phyloP scores from a whole-genome alignment of 2,329 filamentous ascomycete species.

The Cordyceps fumosorosea region DNA sequence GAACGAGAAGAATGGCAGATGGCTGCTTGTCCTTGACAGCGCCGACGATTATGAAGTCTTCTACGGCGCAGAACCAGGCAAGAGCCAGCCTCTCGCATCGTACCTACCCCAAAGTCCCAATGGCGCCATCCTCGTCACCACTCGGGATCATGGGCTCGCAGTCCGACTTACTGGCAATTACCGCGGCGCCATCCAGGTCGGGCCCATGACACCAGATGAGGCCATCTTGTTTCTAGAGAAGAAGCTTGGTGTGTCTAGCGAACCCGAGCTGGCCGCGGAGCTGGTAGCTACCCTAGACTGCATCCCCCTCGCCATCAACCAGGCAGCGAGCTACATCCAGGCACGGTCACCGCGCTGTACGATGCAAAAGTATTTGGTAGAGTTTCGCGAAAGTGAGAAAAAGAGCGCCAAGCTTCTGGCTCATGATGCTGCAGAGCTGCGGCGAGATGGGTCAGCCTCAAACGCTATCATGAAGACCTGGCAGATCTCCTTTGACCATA shows the following conservation, averaged over 20 bases:
- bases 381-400: constrained; percentile 22
- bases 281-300: constrained; percentile 24
- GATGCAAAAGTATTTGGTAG: constrained; percentile 30
- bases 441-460: constrained; percentile 16
- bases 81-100: constrained; percentile 15
- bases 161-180: constrained; percentile 16
- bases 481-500: constrained; percentile 24
- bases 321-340: constrained; percentile 29
- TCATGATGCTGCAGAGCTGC: constrained; percentile 17
- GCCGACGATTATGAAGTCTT: constrained; percentile 27
- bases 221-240: constrained; percentile 25
- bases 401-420: constrained; percentile 5
- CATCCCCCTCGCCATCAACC: constrained; percentile 28
- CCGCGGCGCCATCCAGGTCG: constrained; percentile 21
- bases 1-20: constrained; percentile 22
- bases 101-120: constrained; percentile 24
- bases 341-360: constrained; percentile 22
- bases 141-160: constrained; percentile 19
- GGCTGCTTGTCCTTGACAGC: constrained; percentile 32
- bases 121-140: constrained; percentile 25
- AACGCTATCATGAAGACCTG: constrained; percentile 21
- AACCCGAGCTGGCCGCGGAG: constrained; percentile 15
- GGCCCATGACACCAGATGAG: constrained; percentile 22
- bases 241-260: constrained; percentile 16
- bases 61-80: constrained; percentile 15